Conservation (phyloP, 352 stramenopile genomes). For the Globisporangium radiosum region DNA sequence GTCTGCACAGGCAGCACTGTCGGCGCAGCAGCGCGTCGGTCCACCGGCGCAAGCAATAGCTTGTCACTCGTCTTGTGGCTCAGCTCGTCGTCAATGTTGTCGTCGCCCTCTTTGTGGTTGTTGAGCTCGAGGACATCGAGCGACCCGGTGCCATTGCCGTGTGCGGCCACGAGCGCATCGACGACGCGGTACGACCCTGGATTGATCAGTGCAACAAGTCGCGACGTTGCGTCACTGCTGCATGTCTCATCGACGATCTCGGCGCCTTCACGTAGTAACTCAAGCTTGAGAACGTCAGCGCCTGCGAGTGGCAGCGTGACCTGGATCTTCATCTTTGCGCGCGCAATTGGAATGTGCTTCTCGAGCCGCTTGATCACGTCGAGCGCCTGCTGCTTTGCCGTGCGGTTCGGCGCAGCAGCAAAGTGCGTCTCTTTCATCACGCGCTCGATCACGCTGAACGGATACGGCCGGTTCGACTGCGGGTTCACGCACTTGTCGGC, state of each 20-base stretch:
- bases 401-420: slow-evolving; percentile 91
- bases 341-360: slow-evolving; percentile 91
- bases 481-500: slow-evolving; percentile 97
- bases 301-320: slow-evolving; percentile 49
- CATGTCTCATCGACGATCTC: slow-evolving; percentile 62
- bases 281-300: slow-evolving; percentile 50
- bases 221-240: slow-evolving; percentile 30
- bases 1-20: slow-evolving; percentile 7
- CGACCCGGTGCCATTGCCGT: slow-evolving; percentile 36
- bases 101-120: slow-evolving; percentile 86
- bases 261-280: slow-evolving; percentile 52
- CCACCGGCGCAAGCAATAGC: slow-evolving; percentile 29
- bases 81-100: slow-evolving; percentile 91
- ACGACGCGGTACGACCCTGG: slow-evolving; percentile 72
- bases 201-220: slow-evolving; percentile 68
- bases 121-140: slow-evolving; percentile 92
- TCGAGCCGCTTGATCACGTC: slow-evolving; percentile 95
- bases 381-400: slow-evolving; percentile 95
- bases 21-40: slow-evolving; percentile 11
- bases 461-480: slow-evolving; percentile 92
- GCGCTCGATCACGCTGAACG: slow-evolving; percentile 94
- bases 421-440: slow-evolving; percentile 97
- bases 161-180: slow-evolving; percentile 60
- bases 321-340: slow-evolving; percentile 96
- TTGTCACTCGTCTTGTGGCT: slow-evolving; percentile 71